Percentiles rank a stretch among this genome's conserved stretches.
These are phyloP conservation scores for Carallia pectinifolia DNA, from an alignment of 345 rosid species.

Conservation along the genomic window DNA sequence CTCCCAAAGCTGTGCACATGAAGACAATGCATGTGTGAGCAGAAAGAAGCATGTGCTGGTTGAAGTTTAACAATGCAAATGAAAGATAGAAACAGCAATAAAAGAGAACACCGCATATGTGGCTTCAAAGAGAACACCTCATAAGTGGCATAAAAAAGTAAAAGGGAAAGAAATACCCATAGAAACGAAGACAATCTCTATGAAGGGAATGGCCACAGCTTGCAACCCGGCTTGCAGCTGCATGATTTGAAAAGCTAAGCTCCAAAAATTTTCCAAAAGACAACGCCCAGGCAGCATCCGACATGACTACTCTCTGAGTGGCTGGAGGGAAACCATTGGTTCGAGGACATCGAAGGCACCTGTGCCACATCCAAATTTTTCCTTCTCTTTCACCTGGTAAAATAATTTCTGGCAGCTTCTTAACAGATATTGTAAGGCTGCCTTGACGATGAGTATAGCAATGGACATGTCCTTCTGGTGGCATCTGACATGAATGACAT, in stretches of 20 bases:
- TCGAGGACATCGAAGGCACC: conserved; percentile 86
- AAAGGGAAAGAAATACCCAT: conserved; percentile 55
- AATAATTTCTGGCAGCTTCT: conserved; percentile 61
- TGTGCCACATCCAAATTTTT: conserved; percentile 99
- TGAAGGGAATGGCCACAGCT: conserved; percentile 96
- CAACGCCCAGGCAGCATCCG: conserved; percentile 99
- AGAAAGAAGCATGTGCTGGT: neutral
- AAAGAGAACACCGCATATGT: neutral
- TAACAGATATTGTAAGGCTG: conserved; percentile 87
- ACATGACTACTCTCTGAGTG: conserved; percentile 83
- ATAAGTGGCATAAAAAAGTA: neutral
- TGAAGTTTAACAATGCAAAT: neutral
- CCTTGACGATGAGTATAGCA: conserved; percentile 97
- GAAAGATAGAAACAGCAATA: neutral
- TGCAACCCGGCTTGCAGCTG: conserved; percentile 97
- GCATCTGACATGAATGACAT: conserved; percentile 81
- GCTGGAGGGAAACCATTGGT: conserved; percentile 80
- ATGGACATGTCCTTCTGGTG: conserved; percentile 89
- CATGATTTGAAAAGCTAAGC: conserved; percentile 95
- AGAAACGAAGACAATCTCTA: conserved; percentile 97
- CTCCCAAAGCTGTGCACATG: conserved; percentile 66
- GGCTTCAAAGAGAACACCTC: neutral
- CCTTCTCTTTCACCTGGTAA: conserved; percentile 87
- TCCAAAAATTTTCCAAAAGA: conserved; percentile 97
- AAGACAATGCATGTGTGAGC: conserved; percentile 5